Evolutionary conservation across 345 rosid genomes (phyloP), one percentile per base, ranked within the genome.

Genomic region (Mallotus nudiflorus): DNA sequence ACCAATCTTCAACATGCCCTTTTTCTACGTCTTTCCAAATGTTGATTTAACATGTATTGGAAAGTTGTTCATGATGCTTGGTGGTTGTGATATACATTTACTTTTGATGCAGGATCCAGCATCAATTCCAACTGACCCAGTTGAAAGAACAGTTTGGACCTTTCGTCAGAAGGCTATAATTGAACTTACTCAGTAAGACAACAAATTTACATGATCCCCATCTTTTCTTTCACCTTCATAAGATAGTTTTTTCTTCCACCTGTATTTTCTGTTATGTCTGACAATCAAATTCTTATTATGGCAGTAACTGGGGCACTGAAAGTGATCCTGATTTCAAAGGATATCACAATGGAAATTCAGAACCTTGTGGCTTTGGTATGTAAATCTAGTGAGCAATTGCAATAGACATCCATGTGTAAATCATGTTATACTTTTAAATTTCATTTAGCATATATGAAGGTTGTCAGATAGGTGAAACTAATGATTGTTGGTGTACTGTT

Each of bases 221-320:
- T 53, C 59, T 25, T 18, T 13, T 10, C 24, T 19, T 4, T 37
- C 9, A 1, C 5, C 22, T 58, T 28, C n/a, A 10, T 14, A 24
- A 16, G 49, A 6, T 57, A 25, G 70, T 55, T 42, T 22, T 50
- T 42, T 16, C 3, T 2, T 14, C 31, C 52, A 27, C 28, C 5
- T 1, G 5, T 57, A 52, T 50, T 39, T 9, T 25, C 31, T n/a
- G 13, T 53, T 52, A 50, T 61, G 19, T 75, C n/a, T 85, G 54
- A 75, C 50, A 27, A 62, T 65, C 53, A 48, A 62, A 62, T 73
- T 40, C 24, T 70, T 69, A n/a, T n/a, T n/a, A 53, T 70, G 49
- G 68, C 95, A 90, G 98, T 77, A 91, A 90, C 67, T 94, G 97
- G 97, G 98, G 96, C 20, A 94, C 93, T 50, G 98, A 94, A 83